Conservation (phyloP, 805 yeast genomes). For the Cyberlindnera galapagoensis region DNA sequence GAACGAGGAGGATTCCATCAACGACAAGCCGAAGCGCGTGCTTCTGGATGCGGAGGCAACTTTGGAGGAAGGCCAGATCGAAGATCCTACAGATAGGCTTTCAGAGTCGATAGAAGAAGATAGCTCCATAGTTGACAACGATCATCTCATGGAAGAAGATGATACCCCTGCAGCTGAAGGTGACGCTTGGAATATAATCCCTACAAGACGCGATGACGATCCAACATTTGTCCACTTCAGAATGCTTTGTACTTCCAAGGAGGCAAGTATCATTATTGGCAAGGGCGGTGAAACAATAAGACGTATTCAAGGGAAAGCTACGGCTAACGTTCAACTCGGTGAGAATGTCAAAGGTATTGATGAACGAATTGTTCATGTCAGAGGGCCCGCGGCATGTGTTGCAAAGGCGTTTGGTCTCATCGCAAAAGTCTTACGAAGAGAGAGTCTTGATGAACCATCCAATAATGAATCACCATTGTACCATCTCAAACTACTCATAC, state of each 20-base stretch:
- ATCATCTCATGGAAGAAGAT: conserved; percentile 6
- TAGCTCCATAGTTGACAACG: conserved; percentile 5
- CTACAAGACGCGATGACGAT: conserved; percentile 36
- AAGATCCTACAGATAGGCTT: no score
- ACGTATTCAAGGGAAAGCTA: conserved; percentile 55
- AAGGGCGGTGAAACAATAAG: conserved; percentile 72
- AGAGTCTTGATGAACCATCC: conserved; percentile 59
- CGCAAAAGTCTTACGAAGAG: conserved; percentile 58
- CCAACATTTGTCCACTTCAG: conserved; percentile 62
- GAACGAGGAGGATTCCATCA: conserved; percentile 47
- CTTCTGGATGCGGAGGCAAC: conserved; percentile 61
- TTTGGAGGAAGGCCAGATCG: no score
- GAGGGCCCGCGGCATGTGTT: conserved; percentile 71
- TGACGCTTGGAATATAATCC: no score
- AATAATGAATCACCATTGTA: conserved; percentile 46
- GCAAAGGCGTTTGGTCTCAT: conserved; percentile 79
- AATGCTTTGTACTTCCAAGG: conserved; percentile 69
- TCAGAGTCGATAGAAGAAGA: no score
- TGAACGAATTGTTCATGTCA: conserved; percentile 66
- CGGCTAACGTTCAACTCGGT: conserved; percentile 61
- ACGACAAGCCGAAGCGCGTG: conserved; percentile 47
- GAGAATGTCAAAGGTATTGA: conserved; percentile 67
- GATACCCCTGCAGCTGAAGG: background rate
- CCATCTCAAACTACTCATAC: conserved; percentile 56
- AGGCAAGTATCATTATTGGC: conserved; percentile 72